Base-by-base conservation (phyloP, 495 filamentous ascomycete species). In the Aspergillus egyptiacus region DNA sequence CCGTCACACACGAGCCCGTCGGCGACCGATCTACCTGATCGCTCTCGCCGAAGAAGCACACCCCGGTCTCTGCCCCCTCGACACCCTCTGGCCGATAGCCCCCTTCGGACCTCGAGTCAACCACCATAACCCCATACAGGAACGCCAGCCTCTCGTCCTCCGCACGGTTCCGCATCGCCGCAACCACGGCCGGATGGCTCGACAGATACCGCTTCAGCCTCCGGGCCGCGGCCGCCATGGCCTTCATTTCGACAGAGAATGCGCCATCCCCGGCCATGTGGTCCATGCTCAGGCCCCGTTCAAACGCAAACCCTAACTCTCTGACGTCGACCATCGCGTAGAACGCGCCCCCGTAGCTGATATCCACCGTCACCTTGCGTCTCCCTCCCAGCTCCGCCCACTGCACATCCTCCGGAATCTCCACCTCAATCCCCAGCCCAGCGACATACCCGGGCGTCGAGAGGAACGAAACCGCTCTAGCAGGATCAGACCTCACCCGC, bases 281-380 rank as follows among this genome's bases (percentile, higher is more conserved):
- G n/a, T n/a, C n/a, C n/a, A n/a, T n/a, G n/a, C n/a, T n/a, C n/a
- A n/a, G n/a, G n/a, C n/a, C n/a, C n/a, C n/a, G 17, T 9, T 15
- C 40, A 11, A 2, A 17, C 40, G 19, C 15, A 20, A 64, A 61
- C 6, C 63, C 63, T 0, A 64, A 40, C 7, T 60, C 54, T 2
- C 22, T 13, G 2, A 47, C 53, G 28, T 52, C 35, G 24, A 64
- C 51, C 2, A 63, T 31, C 0, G 55, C 58, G 33, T 64, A 68
- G 37, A 53, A 62, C 7, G 62, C 49, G 0, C 62, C 64, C 2
- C 62, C 64, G 19, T 62, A 64, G 40, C 51, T 56, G 11, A 63
- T 18, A 38, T 60, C 57, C 1, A 63, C 19, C 4, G 22, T 30
- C 10, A 62, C 50, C 2, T 48, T 46, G 2, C 14, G 22, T 2